Base-by-base conservation (phyloP, 768 basidiomycete species). In the Suillus clintonianus region DNA sequence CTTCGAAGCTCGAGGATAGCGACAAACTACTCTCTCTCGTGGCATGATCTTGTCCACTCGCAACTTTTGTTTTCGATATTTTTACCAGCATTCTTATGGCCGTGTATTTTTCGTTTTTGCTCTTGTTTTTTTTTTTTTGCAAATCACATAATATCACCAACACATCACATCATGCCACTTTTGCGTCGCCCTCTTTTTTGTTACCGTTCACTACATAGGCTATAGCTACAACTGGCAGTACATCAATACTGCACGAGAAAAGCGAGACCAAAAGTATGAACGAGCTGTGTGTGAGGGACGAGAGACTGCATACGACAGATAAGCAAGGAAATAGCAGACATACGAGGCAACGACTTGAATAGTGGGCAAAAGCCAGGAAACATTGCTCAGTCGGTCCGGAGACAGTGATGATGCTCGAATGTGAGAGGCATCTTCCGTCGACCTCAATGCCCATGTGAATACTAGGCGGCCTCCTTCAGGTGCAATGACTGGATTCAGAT, bases 11-110 rank as follows among this genome's bases (percentile, higher is more conserved):
- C 36, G 71, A 75, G 78, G 86, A 88, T 67, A 79, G 81, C 61
- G 85, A 85, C 70, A 85, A 82, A 73, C 81, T 92, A 73, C 79
- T 89, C 70, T 77, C 71, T 66, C 81, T 90, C 50, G 76, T 89
- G 6, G 34, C 48, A 32, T 62, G 24, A 55, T 47, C 60, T 55
- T 5, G 34, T 8, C n/a, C 32, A 64, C 45, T 62, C 62, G 62
- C 68, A 72, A 65, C 41, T 17, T 59, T 60, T 65, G 43, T 60
- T 65, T 66, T 54, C 55, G 59, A 62, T 66, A 59, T 62, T 30
- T 56, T 45, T 37, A 55, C 19, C 45, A 22, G 50, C 30, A 6
- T 53, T 30, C 48, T 61, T 24, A 56, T 67, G 59, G 51, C 4
- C 27, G 27, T 27, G 27, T 58, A 48, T 51, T 60, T 65, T 36